A percentile compares a stretch with the other conserved stretches of the same genome.
Conservation (phyloP, 2,329 filamentous ascomycete genomes). For the Pseudocercospora cruenta region DNA sequence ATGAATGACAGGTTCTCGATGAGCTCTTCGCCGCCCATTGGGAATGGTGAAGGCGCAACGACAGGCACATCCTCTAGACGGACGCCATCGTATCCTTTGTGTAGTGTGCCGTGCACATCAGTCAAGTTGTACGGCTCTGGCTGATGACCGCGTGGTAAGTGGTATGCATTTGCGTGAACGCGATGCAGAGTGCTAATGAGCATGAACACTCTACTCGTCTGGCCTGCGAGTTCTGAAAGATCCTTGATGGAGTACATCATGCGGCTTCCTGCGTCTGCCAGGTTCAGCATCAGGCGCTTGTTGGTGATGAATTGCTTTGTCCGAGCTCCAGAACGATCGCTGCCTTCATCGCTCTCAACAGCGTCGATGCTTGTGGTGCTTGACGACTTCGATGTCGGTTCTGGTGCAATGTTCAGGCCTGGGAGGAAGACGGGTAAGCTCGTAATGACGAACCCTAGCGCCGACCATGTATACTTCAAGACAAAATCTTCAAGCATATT, state of each 20-base stretch:
- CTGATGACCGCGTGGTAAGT: conserved; percentile 65
- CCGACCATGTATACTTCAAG: conserved; percentile 97
- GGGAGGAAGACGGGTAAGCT: conserved; percentile 93
- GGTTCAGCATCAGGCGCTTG: conserved; percentile 94
- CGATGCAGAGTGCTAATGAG: conserved; percentile 93
- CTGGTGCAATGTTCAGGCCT: conserved; percentile 77
- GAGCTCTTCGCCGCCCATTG: conserved; percentile 87
- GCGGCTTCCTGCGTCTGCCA: conserved; percentile 91
- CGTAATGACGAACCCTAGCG: conserved; percentile 91
- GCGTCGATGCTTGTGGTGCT: neutral
- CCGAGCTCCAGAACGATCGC: conserved; percentile 59
- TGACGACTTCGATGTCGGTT: conserved; percentile 60
- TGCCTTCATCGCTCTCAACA: neutral
- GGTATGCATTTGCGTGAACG: conserved; percentile 88
- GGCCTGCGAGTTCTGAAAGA: conserved; percentile 89
- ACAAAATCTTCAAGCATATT: conserved; percentile 99
- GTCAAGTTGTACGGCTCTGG: conserved; percentile 85
- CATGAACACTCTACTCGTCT: conserved; percentile 94
- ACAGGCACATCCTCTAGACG: conserved; percentile 91
- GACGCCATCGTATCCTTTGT: conserved; percentile 93
- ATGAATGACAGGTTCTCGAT: conserved; percentile 87
- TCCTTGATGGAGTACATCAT: conserved; percentile 99
- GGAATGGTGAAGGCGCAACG: conserved; percentile 85
- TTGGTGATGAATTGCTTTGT: conserved; percentile 99
- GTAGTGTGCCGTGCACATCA: conserved; percentile 89